Base-by-base conservation (phyloP, 371 early-diverging fungal species). In the Rhizopus sp. region DNA sequence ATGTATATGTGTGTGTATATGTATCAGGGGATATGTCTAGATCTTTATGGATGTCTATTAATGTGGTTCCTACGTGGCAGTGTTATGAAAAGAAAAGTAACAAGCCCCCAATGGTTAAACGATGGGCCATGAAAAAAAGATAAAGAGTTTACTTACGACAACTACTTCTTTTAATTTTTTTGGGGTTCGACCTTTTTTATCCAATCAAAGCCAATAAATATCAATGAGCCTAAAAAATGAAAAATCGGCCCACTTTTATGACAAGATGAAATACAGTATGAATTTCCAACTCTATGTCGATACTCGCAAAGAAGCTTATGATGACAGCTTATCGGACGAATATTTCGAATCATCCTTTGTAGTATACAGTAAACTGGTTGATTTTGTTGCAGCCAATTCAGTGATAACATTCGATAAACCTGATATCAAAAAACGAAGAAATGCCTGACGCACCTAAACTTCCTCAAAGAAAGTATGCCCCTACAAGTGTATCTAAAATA, bases 271-370 rank as follows among this genome's bases (percentile, higher is more conserved):
- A 23, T 23, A 23, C 23, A 23, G 23, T 23, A 45, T 45, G 23
- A 45, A 45, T 23, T 45, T 45, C 46, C 17, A 45, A 45, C 46
- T 29, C 3, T 45, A 45, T 29, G 46, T 23, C 23, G 23, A 23
- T 23, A 23, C 48, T 31, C 48, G 32, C 32, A 31, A 30, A 48
- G 48, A 32, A 32, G 48, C 48, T 31, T 48, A 48, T 48, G 13
- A 48, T 7, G 48, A 48, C 3, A 48, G 48, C 48, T 48, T 32
- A 32, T 48, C 48, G 31, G 48, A 48, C 48, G 32, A 32, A 8
- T 32, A 48, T 48, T 48, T 31, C 32, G 48, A 48, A 48, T 30
- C 32, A 4, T 32, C 32, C 32, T 23, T 2, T 2, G 23, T 23
- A 23, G 23, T 23, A 23, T 23, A 2, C 23, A 2, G 2, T 23